Evolutionary conservation across 139 green algal genomes (phyloP), one percentile per base, ranked within the genome.

Genomic region (Micromonas pusilla): DNA sequence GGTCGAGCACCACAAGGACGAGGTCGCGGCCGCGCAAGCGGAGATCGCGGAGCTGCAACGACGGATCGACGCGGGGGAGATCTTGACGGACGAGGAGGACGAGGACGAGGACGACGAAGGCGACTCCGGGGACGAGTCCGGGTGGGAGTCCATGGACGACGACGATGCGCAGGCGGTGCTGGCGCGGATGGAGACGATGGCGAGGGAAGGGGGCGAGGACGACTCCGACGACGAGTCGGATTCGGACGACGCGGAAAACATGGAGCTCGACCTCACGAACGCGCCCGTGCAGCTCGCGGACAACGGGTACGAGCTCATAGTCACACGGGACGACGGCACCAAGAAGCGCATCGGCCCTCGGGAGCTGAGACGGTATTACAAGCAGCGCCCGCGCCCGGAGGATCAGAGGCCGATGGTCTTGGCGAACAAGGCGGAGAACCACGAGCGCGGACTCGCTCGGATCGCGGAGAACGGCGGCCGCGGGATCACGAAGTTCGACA

Each of bases 251-350:
- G 33, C 25, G 34, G 68, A 75, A 62, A 36, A 75, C 6, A 62
- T 60, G 38, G 37, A 75, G 2, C 1, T 3, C 1, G 37, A 75
- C 26, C n/a, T 60, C n/a, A 63, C 37, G 2, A 39, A 30, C 30
- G 68, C 26, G 5, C 37, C 68, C 23, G 68, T 75, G 6, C 37
- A 20, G 1, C 33, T 75, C 3, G 68, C 68, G 37, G 68, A 75
- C 9, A 75, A 75, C 9, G 68, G 68, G n/a, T 75, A 39, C 30
- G 68, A 75, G 37, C 6, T 75, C 28, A 75, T 75, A 34, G 62
- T 75, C 38, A 60, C 31, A 34, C 25, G 68, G 2, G 20, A 30
- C 19, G 68, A 75, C 30, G 68, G 68, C 3, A 60, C 52, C n/a
- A 36, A n/a, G 37, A 75, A 75, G 38, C 37, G 68, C 23, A 75